phyloP scores from a whole-genome alignment of 2,329 filamentous ascomycete species.

The Stemphylium beticola region DNA sequence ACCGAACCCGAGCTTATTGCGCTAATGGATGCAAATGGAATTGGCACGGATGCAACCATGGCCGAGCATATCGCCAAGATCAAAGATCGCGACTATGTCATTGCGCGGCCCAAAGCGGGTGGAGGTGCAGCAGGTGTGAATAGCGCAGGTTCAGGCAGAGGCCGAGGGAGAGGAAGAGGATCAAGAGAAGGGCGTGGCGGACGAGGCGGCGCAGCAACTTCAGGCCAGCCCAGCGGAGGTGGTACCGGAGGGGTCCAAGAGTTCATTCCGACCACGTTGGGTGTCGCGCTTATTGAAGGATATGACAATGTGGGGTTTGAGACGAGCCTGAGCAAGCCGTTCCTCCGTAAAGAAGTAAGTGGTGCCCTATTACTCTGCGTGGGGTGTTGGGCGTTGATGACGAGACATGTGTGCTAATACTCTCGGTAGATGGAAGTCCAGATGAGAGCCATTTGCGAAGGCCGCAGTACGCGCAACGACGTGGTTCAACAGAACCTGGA shows the following conservation, averaged over 20 bases:
- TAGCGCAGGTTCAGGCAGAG: slow-evolving; percentile 50
- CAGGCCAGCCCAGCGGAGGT: slow-evolving; percentile 48
- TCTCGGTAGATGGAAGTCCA: slow-evolving; percentile 78
- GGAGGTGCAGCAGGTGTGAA: slow-evolving; percentile 37
- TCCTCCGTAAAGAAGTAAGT: slow-evolving; percentile 81
- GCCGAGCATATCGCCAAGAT: slow-evolving; percentile 98
- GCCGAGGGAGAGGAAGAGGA: slow-evolving; percentile 52
- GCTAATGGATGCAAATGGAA: slow-evolving; percentile 98
- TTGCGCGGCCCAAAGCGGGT: slow-evolving; percentile 61
- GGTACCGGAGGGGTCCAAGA: slow-evolving; percentile 69
- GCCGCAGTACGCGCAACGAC: slow-evolving; percentile 72
- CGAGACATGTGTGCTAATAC: slow-evolving; percentile 15
- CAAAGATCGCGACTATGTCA: slow-evolving; percentile 85
- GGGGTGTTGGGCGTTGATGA: slow-evolving; percentile 7
- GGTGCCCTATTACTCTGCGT: not conserved
- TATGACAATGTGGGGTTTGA: slow-evolving; percentile 95
- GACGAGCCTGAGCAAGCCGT: slow-evolving; percentile 91
- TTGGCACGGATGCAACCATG: slow-evolving; percentile 98
- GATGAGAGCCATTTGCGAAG: slow-evolving; percentile 97
- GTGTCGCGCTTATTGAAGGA: slow-evolving; percentile 88
- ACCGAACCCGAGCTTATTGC: slow-evolving; percentile 95
- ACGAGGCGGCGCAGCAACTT: slow-evolving; percentile 51
- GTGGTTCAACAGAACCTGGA: slow-evolving; percentile 84
- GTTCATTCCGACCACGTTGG: slow-evolving; percentile 90
- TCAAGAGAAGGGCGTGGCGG: slow-evolving; percentile 50